Percentiles rank a stretch among this genome's conserved stretches.
Conservation (phyloP, 2,329 filamentous ascomycete genomes). For the Fusarium acutatum region DNA sequence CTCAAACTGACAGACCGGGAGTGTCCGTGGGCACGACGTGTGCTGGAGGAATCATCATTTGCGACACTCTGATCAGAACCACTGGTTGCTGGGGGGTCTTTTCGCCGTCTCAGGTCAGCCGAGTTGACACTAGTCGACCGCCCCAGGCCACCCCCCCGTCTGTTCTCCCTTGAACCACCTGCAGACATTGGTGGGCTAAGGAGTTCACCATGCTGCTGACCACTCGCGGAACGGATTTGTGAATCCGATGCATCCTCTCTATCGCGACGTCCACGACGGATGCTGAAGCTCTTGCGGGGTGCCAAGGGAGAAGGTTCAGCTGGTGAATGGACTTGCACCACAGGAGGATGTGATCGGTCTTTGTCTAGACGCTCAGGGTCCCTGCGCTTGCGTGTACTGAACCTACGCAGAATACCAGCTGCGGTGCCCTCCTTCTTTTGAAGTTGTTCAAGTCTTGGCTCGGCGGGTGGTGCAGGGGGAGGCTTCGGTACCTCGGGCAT, state of each 20-base stretch:
- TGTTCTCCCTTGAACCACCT: slow-evolving; percentile 63
- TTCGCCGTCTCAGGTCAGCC: slow-evolving; percentile 78
- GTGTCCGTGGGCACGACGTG: slow-evolving; percentile 60
- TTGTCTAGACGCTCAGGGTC: slow-evolving; percentile 71
- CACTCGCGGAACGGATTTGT: slow-evolving; percentile 64
- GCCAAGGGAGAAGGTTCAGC: slow-evolving; percentile 67
- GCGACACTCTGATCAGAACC: slow-evolving; percentile 79
- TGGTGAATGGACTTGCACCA: slow-evolving; percentile 81
- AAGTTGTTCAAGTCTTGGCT: slow-evolving; percentile 67
- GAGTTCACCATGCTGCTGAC: slow-evolving; percentile 79
- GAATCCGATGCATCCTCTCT: slow-evolving; percentile 59
- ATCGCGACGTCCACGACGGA: slow-evolving; percentile 68
- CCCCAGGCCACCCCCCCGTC: slow-evolving; percentile 73
- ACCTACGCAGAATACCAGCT: slow-evolving; percentile 82
- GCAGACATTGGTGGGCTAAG: slow-evolving; percentile 76
- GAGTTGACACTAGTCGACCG: slow-evolving; percentile 93
- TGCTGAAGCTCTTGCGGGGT: slow-evolving; percentile 88
- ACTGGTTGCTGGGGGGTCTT: slow-evolving; percentile 77
- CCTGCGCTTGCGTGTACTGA: slow-evolving; percentile 85
- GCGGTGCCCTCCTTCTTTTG: slow-evolving; percentile 88
- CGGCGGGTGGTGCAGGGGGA: slow-evolving; percentile 49
- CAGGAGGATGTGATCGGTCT: slow-evolving; percentile 74
- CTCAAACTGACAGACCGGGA: slow-evolving; percentile 72
- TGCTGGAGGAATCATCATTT: slow-evolving; percentile 61
- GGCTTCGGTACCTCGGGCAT: slow-evolving; percentile 66